Conservation (phyloP, 805 yeast genomes). For the Wickerhamiella parazyma region DNA sequence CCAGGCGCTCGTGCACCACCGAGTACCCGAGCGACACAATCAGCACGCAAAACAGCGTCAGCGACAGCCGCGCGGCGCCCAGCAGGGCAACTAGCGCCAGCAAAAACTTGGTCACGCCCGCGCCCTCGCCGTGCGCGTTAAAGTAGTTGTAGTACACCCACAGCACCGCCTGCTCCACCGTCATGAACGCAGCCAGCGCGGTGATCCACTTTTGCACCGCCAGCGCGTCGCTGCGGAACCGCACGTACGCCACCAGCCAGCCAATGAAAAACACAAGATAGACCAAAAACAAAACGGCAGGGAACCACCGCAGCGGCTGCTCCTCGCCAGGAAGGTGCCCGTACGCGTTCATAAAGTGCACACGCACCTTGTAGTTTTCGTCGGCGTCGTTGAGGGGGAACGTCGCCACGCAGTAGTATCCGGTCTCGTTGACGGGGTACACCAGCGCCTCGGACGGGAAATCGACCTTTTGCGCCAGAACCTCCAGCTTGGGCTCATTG, state of each 20-base stretch:
- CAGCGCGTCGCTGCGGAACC: constrained; percentile 72
- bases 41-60: constrained; percentile 74
- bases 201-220: constrained; percentile 85
- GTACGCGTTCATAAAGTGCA: constrained; percentile 80
- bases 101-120: constrained; percentile 51
- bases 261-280: constrained; percentile 72
- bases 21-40: constrained; percentile 90
- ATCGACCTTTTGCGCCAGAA: constrained; percentile 43
- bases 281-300: constrained; percentile 70
- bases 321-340: constrained; percentile 84
- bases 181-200: constrained; percentile 69
- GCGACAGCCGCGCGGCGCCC: constrained; percentile 70
- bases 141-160: constrained; percentile 86
- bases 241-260: constrained; percentile 74
- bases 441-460: constrained; percentile 41
- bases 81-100: constrained; percentile 65
- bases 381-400: constrained; percentile 31
- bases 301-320: constrained; percentile 79
- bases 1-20: constrained; percentile 76
- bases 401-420: constrained; percentile 84
- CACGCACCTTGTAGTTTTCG: constrained; percentile 44
- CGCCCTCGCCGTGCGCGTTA: constrained; percentile 40
- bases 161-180: constrained; percentile 69
- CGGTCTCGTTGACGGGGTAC: constrained; percentile 61
- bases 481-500: constrained; percentile 35